phyloP scores from a whole-genome alignment of 345 rosid species.

The Kandelia obovata region DNA sequence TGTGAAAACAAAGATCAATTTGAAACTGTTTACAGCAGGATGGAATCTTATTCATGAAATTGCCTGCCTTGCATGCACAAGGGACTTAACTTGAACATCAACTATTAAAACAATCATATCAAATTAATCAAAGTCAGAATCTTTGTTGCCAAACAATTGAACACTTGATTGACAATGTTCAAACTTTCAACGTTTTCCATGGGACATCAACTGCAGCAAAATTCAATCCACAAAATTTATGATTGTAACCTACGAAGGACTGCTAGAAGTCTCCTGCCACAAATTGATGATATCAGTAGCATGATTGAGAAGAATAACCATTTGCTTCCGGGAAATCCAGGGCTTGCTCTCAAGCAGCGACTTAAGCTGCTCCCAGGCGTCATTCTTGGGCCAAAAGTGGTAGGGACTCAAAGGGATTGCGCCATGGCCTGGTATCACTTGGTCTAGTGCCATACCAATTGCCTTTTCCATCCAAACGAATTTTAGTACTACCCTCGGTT shows the following conservation, averaged over 20 bases:
- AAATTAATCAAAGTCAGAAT: no score
- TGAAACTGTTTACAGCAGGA: not conserved
- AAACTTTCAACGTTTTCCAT: not conserved
- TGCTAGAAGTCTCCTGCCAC: conserved; percentile 63
- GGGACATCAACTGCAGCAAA: not conserved
- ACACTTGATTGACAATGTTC: not conserved
- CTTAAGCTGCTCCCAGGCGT: conserved; percentile 90
- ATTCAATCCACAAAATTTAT: not conserved
- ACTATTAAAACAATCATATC: no score
- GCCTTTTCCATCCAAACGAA: conserved; percentile 85
- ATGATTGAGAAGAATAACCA: conserved; percentile 73
- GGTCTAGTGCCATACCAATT: conserved; percentile 76
- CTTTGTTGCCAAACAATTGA: no score
- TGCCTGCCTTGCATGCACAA: not conserved
- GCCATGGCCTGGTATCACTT: conserved; percentile 64
- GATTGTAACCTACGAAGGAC: conserved; percentile 20
- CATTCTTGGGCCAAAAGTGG: conserved; percentile 84
- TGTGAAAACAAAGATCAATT: not conserved
- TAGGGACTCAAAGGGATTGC: conserved; percentile 78
- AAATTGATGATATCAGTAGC: conserved; percentile 79
- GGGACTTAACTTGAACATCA: no score
- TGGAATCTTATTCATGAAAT: not conserved
- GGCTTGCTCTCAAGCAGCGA: conserved; percentile 67
- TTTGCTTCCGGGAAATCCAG: conserved; percentile 75
- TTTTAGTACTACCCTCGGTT: conserved; percentile 72